These are phyloP conservation scores for Tagetes erecta DNA, from an alignment of 129 eudicot genomes.

Conservation along the genomic window DNA sequence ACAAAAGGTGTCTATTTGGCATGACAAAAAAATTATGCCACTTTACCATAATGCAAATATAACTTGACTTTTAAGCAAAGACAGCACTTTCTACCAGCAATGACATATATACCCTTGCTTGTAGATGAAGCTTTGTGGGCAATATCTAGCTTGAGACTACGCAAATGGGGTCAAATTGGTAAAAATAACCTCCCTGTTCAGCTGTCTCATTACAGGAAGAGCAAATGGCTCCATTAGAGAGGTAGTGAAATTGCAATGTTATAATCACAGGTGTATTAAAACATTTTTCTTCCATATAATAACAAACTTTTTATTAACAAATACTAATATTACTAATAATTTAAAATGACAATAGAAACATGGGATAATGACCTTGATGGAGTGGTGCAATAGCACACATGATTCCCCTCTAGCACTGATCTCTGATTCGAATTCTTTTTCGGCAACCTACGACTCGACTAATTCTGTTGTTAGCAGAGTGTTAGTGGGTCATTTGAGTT, in stretches of 20 bases:
- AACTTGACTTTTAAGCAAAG: slow-evolving; percentile 75
- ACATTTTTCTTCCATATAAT: not conserved
- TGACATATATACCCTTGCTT: slow-evolving; percentile 34
- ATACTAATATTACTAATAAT: not conserved
- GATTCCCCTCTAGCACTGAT: no score
- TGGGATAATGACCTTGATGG: no score
- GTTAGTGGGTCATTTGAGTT: no score
- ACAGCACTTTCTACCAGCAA: slow-evolving; percentile 26
- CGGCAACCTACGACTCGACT: no score
- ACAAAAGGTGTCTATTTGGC: slow-evolving; percentile 22
- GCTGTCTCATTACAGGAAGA: slow-evolving; percentile 49
- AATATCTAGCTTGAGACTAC: slow-evolving; percentile 7
- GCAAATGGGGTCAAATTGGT: slow-evolving; percentile 22
- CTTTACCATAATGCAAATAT: slow-evolving; percentile 34
- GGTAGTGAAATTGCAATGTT: slow-evolving; percentile 38
- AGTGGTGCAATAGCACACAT: no score
- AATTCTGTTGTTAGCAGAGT: no score
- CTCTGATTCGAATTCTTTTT: no score
- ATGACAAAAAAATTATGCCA: slow-evolving; percentile 22
- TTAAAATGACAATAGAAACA: no score
- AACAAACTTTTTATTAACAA: not conserved
- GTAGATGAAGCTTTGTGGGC: slow-evolving; percentile 3
- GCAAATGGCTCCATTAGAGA: slow-evolving; percentile 42
- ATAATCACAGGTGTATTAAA: slow-evolving; percentile 22
- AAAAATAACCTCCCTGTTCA: slow-evolving; percentile 23